Evolutionary conservation across 345 rosid genomes (phyloP).

Genomic region (Gynandropsis gynandra): DNA sequence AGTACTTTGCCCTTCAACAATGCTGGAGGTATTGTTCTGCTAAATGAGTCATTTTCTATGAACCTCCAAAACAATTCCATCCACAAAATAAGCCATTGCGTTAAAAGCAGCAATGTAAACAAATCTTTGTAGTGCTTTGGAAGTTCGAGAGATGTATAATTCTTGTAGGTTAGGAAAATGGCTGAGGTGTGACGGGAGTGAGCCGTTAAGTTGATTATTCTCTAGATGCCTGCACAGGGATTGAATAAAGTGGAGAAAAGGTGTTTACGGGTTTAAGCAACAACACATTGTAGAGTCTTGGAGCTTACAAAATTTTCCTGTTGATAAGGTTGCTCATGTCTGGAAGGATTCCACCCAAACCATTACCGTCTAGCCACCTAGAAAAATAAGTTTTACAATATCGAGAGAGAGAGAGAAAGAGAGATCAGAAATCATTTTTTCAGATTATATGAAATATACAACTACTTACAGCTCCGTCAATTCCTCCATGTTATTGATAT

Average conservation of each 20-base stretch:
- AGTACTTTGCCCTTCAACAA: slow-evolving; percentile 47
- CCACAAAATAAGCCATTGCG: slow-evolving; percentile 3
- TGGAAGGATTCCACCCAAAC: slow-evolving; percentile 60
- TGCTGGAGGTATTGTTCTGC: slow-evolving; percentile 56
- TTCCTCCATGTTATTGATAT: slow-evolving; percentile 53
- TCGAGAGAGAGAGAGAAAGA: slow-evolving; percentile 1
- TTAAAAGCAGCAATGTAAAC: not conserved
- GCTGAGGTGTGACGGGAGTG: slow-evolving; percentile 48
- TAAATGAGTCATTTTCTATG: slow-evolving; percentile 73
- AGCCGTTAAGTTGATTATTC: too few relatives aligned
- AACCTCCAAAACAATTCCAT: slow-evolving; percentile 41
- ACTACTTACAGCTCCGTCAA: slow-evolving; percentile 71
- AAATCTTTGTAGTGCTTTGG: not conserved
- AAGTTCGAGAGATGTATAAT: slow-evolving; percentile 42
- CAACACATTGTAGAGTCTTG: too few relatives aligned
- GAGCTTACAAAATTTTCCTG: too few relatives aligned
- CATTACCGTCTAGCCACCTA: slow-evolving; percentile 89
- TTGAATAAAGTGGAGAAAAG: too few relatives aligned
- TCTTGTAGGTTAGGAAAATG: slow-evolving; percentile 64
- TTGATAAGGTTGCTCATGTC: too few relatives aligned
- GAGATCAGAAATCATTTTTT: slow-evolving; percentile 1
- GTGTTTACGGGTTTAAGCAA: too few relatives aligned
- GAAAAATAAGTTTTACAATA: too few relatives aligned
- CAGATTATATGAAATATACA: not conserved
- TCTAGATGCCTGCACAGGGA: too few relatives aligned